Evolutionary conservation across 257 asterid genomes (phyloP), one percentile per base, ranked within the genome.

Genomic region (Gentiana macrophylla): DNA sequence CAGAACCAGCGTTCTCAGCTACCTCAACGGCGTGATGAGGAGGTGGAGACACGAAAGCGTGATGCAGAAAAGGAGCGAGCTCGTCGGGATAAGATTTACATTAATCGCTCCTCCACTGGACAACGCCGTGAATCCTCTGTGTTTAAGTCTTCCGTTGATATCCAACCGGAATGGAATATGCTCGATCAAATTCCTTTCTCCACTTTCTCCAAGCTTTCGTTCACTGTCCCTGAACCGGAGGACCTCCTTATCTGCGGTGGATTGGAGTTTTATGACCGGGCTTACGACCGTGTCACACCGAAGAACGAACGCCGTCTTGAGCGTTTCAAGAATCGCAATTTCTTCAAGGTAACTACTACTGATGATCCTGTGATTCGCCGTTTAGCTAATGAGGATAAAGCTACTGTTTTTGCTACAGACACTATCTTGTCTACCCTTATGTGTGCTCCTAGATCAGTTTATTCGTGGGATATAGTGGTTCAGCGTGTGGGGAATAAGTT

Each of bases 151-250:
- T 83, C 94, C 0, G 99, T 92, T 2, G 99, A 92, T 69, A 92
- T 92, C 65, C 99, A 88, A 67, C 99, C 99, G 0, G 99, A 92
- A 49, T 92, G 99, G 99, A 92, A 88, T 12, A 92, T 92, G 99
- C 81, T 92, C 0, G 99, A 92, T 54, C 99, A 92, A 67, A 88
- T 92, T 47, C 99, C 99, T 0, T 92, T 92, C 80, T 88, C 99
- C 5, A 92, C 91, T 1, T 92, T 92, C 75, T 81, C 89, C 0
- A 92, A 92, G 59, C 69, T 92, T 12, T 85, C 99, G 0, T 92
- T 76, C 63, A 61, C 97, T 0, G 94, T 83, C 0, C 80, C 85
- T 0, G 98, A 92, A 66, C 97, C 99, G 0, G 97, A 92, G 62
- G 97, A 92, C 53, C 63, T 92, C 52, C 65, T 92, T 47, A 74